These are phyloP conservation scores for Inonotus obliquus DNA, from an alignment of 1,284 basidiomycete genomes.

Conservation along the genomic window DNA sequence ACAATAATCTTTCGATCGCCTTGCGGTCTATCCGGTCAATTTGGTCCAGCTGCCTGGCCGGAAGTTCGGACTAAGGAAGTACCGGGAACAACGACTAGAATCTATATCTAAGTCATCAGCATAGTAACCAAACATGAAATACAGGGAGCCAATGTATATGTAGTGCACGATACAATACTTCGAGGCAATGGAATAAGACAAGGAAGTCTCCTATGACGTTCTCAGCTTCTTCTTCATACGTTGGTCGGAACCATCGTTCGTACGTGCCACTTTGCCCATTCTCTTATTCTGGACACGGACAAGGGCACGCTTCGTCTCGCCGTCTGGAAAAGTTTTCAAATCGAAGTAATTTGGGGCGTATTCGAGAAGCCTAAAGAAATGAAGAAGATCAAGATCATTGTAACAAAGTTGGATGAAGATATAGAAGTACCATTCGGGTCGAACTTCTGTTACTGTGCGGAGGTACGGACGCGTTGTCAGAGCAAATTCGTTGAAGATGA, in stretches of 20 bases:
- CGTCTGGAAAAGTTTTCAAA: slow-evolving; percentile 56
- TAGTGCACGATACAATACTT: neutral
- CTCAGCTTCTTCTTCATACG: slow-evolving; percentile 29
- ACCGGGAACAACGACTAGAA: too few relatives aligned
- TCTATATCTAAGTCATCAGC: neutral
- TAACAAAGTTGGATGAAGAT: neutral
- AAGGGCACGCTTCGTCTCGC: slow-evolving; percentile 71
- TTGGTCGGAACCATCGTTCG: slow-evolving; percentile 20
- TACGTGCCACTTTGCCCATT: slow-evolving; percentile 30
- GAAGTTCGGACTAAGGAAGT: too few relatives aligned
- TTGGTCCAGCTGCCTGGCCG: too few relatives aligned
- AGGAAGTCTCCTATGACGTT: slow-evolving; percentile 10
- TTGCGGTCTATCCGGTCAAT: too few relatives aligned
- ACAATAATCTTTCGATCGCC: too few relatives aligned
- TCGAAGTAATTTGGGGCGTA: slow-evolving; percentile 81
- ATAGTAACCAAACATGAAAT: neutral
- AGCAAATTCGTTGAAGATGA: slow-evolving; percentile 97
- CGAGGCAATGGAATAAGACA: neutral
- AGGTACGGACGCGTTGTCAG: slow-evolving; percentile 89
- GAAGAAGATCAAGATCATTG: neutral
- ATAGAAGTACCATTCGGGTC: slow-evolving; percentile 75
- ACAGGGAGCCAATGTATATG: neutral
- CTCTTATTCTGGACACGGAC: slow-evolving; percentile 43
- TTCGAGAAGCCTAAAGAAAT: slow-evolving; percentile 69
- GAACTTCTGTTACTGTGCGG: slow-evolving; percentile 86